Base-by-base conservation (phyloP, 2,329 filamentous ascomycete species). In the Byssoonygena ceratinophila region DNA sequence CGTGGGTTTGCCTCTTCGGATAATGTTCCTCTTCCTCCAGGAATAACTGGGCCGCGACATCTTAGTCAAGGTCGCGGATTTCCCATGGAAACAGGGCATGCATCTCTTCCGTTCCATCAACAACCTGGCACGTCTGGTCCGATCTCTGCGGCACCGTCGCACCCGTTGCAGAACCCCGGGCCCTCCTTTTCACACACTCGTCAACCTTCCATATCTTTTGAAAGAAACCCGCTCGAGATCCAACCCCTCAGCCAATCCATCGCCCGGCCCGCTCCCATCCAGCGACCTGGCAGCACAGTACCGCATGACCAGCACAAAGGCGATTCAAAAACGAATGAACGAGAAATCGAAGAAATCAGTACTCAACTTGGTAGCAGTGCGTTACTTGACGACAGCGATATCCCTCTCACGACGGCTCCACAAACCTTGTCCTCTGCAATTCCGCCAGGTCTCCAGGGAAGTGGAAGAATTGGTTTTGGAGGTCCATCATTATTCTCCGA, bases 331-430 rank as follows among this genome's bases (percentile, higher is more conserved):
- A 66, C 64, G 39, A 64, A 66, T 1, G 74, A 76, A 23, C 70
- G 73, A 25, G 82, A 84, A 52, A 73, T 88, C 18, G 87, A 91
- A 52, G 80, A 87, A 46, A 71, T 86, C 51, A 84, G 82, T 57
- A 80, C 84, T 55, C 89, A 92, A 60, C 76, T 98, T 23, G 92
- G 92, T 11, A 97, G 91, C 68, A 90, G 88, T 61, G 92, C 90
- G 11, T 74, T 98, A 11, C 74, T 97, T 39, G 81, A 83, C 57
- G 81, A 84, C 44, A 84, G 84, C 56, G 89, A 94, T 63, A 72
- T 82, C 67, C 61, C 87, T 74, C 69, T 84, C 74, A 64, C 78
- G 69, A 57, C 71, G 59, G 63, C 67, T 54, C 54, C 66, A 41
- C 68, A 74, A 37, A 67, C 69, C 39, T 68, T 74, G 40, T 71